These are phyloP conservation scores for Uronychia binucleata DNA, from an alignment of 73 alveolate species.

Conservation along the genomic window DNA sequence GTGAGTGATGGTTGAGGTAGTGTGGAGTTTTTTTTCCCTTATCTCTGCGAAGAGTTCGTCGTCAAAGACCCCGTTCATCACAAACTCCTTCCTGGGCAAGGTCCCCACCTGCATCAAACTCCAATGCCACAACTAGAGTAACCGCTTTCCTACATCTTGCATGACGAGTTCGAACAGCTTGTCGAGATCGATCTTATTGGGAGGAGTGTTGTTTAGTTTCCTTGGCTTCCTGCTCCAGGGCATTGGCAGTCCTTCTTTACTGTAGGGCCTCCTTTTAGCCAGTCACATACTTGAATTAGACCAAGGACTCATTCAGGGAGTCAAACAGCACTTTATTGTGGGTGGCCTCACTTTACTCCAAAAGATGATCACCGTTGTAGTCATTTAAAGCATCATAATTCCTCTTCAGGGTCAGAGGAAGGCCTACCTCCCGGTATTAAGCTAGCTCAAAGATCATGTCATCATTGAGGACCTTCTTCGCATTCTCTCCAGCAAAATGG, in stretches of 20 bases:
- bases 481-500: slow-evolving; percentile 36
- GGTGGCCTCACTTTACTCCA: slow-evolving; percentile 26
- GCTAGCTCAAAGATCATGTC: slow-evolving; percentile 42
- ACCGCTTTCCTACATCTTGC: slow-evolving; percentile 32
- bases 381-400: background rate
- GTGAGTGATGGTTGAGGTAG: no score
- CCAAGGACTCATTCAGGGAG: slow-evolving; percentile 40
- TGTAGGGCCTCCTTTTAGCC: slow-evolving; percentile 12
- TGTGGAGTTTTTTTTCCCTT: slow-evolving; percentile 59
- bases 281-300: slow-evolving; percentile 30
- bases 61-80: slow-evolving; percentile 37
- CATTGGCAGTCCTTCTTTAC: slow-evolving; percentile 46
- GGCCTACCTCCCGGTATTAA: slow-evolving; percentile 41
- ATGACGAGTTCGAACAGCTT: slow-evolving; percentile 46
- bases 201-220: slow-evolving; percentile 32
- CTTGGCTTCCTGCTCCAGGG: slow-evolving; percentile 48
- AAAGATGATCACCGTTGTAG: background rate
- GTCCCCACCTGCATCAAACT: slow-evolving; percentile 58
- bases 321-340: slow-evolving; percentile 59
- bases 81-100: slow-evolving; percentile 49
- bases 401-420: background rate
- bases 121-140: slow-evolving; percentile 38
- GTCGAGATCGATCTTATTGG: slow-evolving; percentile 30
- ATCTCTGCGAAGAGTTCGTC: slow-evolving; percentile 65
- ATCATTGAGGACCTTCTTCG: slow-evolving; percentile 16